These are phyloP conservation scores for Macrolepiota albuminosa DNA, from an alignment of 768 basidiomycete genomes.

Conservation along the genomic window DNA sequence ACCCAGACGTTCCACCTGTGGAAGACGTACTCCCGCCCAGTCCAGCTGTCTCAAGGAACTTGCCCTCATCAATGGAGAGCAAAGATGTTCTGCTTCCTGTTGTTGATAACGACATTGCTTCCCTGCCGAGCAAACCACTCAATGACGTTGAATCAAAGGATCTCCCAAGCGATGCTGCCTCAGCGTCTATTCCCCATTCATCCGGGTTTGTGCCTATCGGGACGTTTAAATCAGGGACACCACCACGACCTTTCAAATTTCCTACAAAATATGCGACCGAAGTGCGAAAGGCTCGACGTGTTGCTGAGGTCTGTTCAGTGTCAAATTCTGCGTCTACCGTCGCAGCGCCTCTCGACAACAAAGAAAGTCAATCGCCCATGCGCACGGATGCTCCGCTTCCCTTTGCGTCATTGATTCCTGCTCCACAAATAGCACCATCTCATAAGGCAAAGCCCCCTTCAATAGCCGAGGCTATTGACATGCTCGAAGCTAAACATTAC, in stretches of 20 bases:
- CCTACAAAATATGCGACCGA: conserved; percentile 25
- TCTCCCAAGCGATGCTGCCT: conserved; percentile 18
- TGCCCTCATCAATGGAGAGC: conserved; percentile 1
- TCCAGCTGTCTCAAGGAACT: conserved; percentile 14
- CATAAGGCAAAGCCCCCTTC: conserved; percentile 36
- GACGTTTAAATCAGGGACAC: conserved; percentile 41
- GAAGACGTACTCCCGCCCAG: conserved; percentile 41
- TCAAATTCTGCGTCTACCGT: not conserved
- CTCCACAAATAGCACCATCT: conserved; percentile 23
- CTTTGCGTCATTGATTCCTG: conserved; percentile 20
- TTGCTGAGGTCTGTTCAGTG: conserved; percentile 36
- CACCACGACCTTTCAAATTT: conserved; percentile 19
- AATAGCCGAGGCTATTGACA: not conserved
- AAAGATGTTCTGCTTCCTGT: not conserved
- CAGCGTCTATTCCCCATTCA: conserved; percentile 64
- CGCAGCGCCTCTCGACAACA: not conserved
- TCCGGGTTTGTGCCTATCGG: conserved; percentile 71
- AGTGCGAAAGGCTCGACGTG: conserved; percentile 30
- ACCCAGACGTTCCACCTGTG: conserved; percentile 50
- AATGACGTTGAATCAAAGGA: not conserved
- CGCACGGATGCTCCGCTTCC: conserved; percentile 12
- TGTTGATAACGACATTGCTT: not conserved
- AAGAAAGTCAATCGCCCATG: not conserved
- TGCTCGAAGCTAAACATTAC: conserved; percentile 13
- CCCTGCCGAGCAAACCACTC: not conserved